These are phyloP conservation scores for Candida maltosa DNA, from an alignment of 805 yeast genomes.

Conservation along the genomic window DNA sequence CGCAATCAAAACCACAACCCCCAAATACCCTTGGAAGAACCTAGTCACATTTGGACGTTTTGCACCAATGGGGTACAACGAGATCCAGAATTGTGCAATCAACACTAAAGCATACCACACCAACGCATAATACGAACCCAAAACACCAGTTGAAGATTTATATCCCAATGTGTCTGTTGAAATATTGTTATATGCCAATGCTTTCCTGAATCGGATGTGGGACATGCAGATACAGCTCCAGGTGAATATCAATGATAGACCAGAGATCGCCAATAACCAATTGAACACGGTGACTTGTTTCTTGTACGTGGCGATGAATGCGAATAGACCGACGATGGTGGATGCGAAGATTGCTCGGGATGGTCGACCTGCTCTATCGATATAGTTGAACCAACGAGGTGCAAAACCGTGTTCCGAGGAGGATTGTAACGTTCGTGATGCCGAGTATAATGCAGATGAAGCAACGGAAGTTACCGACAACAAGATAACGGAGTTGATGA, in stretches of 20 bases:
- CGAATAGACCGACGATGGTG: constrained; percentile 33
- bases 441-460: constrained; percentile 39
- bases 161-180: constrained; percentile 29
- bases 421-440: constrained; percentile 41
- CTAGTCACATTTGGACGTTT: constrained; percentile 22
- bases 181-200: constrained; percentile 29
- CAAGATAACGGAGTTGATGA: constrained; percentile 40
- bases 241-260: constrained; percentile 39
- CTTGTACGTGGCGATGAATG: constrained; percentile 40
- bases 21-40: constrained; percentile 33
- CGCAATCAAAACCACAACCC: constrained; percentile 27
- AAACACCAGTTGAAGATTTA: constrained; percentile 36
- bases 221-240: constrained; percentile 41
- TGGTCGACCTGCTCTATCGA: constrained; percentile 41
- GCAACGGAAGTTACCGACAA: constrained; percentile 42
- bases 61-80: constrained; percentile 35
- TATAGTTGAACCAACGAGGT: constrained; percentile 34
- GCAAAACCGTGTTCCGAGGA: constrained; percentile 42
- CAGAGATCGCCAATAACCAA: constrained; percentile 42
- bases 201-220: constrained; percentile 39
- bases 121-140: constrained; percentile 36
- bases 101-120: constrained; percentile 29
- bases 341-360: constrained; percentile 32
- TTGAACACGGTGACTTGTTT: constrained; percentile 36
- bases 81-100: constrained; percentile 44